These are phyloP conservation scores for Trematosphaeria pertusa DNA, from an alignment of 2,329 filamentous ascomycete genomes.

Conservation along the genomic window DNA sequence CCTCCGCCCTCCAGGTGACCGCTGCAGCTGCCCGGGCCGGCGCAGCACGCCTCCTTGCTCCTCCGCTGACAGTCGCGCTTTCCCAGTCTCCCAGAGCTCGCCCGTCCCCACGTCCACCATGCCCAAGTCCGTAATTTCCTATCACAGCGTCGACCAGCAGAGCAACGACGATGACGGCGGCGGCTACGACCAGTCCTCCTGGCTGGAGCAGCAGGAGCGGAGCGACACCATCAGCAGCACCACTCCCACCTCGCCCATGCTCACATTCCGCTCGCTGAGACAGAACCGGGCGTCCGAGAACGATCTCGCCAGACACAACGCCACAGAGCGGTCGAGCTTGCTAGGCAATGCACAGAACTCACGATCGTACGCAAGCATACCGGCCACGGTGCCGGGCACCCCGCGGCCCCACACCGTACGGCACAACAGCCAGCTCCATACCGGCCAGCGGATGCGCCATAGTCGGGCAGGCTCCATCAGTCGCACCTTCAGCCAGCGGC, in stretches of 20 bases:
- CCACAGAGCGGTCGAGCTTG: slow-evolving; percentile 57
- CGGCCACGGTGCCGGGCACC: slow-evolving; percentile 49
- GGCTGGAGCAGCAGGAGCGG: slow-evolving; percentile 33
- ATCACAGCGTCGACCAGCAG: slow-evolving; percentile 39
- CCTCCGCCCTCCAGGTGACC: slow-evolving; percentile 35
- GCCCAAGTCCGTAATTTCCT: slow-evolving; percentile 46
- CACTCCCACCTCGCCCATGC: slow-evolving; percentile 43
- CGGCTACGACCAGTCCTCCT: slow-evolving; percentile 34
- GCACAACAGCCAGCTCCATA: slow-evolving; percentile 44
- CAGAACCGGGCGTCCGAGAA: slow-evolving; percentile 43
- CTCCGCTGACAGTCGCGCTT: slow-evolving; percentile 16
- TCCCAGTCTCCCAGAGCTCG: slow-evolving; percentile 1
- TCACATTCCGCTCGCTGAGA: slow-evolving; percentile 36
- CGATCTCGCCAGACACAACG: slow-evolving; percentile 42
- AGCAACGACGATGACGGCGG: slow-evolving; percentile 36
- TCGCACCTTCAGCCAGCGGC: slow-evolving; percentile 52
- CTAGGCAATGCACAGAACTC: slow-evolving; percentile 46
- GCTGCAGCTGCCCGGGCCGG: slow-evolving; percentile 18
- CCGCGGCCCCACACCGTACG: slow-evolving; percentile 49
- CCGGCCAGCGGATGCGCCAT: slow-evolving; percentile 38
- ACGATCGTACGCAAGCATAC: slow-evolving; percentile 54
- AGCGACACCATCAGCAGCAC: slow-evolving; percentile 42
- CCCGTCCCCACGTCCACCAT: slow-evolving; percentile 25
- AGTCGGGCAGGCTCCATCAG: slow-evolving; percentile 45
- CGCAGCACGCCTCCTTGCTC: no score